Conservation (phyloP, 1,139 yeast genomes). For the Lodderomyces jiufengensis region DNA sequence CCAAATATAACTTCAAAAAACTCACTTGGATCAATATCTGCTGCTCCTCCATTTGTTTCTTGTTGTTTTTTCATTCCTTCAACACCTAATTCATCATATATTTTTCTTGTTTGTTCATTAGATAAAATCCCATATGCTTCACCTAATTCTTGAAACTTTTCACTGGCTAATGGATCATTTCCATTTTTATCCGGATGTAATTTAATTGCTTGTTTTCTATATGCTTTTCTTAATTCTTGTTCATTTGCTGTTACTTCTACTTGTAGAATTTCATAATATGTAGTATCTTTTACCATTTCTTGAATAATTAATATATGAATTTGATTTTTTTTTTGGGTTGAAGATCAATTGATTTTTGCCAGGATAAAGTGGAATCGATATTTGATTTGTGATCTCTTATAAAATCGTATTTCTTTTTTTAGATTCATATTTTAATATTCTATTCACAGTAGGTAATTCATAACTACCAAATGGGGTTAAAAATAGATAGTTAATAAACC, state of each 20-base stretch:
- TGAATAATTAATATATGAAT: no score
- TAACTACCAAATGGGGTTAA: no score
- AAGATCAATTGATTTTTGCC: no score
- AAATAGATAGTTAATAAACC: no score
- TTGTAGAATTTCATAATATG: conserved; percentile 82
- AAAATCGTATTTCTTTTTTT: no score
- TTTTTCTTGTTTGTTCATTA: conserved; percentile 33
- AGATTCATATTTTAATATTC: no score
- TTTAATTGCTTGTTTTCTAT: conserved; percentile 81
- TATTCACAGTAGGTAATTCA: no score
- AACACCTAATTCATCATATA: conserved; percentile 43
- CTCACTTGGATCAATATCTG: conserved; percentile 37
- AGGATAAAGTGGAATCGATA: no score
- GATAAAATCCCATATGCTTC: conserved; percentile 45
- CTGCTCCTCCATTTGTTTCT: conserved; percentile 20
- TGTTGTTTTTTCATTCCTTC: conserved; percentile 37
- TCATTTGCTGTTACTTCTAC: conserved; percentile 77
- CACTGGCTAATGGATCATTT: conserved; percentile 74
- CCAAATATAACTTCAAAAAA: conserved; percentile 85
- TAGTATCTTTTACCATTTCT: conserved; percentile 41
- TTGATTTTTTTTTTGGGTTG: no score
- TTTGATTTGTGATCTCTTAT: no score
- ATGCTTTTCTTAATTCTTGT: conserved; percentile 87
- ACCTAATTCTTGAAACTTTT: conserved; percentile 72
- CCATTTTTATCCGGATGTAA: conserved; percentile 98